These are phyloP conservation scores for Quercus berberidifolia DNA, from an alignment of 306 rosid genomes.

Conservation along the genomic window DNA sequence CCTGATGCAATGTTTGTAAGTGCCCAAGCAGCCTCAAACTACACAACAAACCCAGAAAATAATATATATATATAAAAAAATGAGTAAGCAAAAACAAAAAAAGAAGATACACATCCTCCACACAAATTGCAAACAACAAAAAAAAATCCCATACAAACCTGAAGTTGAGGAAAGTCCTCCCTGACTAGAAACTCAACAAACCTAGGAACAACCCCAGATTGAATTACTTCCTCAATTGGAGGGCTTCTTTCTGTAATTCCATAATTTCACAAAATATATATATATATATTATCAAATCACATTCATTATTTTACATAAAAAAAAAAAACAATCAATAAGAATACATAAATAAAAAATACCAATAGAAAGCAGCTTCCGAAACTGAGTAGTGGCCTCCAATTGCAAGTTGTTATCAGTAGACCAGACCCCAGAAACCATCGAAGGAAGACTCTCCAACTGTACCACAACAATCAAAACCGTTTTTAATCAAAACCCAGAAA, in stretches of 20 bases:
- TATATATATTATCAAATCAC: background rate
- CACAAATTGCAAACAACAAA: background rate
- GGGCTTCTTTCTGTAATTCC: constrained; percentile 68
- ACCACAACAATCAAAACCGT: background rate
- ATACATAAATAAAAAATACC: constrained; percentile 32
- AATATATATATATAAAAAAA: background rate
- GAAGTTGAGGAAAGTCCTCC: constrained; percentile 90
- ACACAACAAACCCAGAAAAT: constrained; percentile 8
- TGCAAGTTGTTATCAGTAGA: constrained; percentile 58
- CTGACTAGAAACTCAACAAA: constrained; percentile 79
- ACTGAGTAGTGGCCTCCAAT: constrained; percentile 82
- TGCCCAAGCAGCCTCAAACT: constrained; percentile 99
- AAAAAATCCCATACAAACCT: constrained; percentile 35
- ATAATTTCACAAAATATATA: background rate
- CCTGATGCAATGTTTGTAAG: constrained; percentile 94
- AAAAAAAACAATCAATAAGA: background rate
- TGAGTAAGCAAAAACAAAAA: constrained; percentile 4
- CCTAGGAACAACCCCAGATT: constrained; percentile 86
- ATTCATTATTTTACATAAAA: background rate
- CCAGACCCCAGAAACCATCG: constrained; percentile 83
- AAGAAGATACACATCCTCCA: background rate
- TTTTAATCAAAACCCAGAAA: background rate
- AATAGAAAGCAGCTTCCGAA: constrained; percentile 81
- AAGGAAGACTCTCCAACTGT: constrained; percentile 89
- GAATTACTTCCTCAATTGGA: constrained; percentile 92